These are phyloP conservation scores for Salvia splendens DNA, from an alignment of 257 asterid genomes.

Conservation along the genomic window DNA sequence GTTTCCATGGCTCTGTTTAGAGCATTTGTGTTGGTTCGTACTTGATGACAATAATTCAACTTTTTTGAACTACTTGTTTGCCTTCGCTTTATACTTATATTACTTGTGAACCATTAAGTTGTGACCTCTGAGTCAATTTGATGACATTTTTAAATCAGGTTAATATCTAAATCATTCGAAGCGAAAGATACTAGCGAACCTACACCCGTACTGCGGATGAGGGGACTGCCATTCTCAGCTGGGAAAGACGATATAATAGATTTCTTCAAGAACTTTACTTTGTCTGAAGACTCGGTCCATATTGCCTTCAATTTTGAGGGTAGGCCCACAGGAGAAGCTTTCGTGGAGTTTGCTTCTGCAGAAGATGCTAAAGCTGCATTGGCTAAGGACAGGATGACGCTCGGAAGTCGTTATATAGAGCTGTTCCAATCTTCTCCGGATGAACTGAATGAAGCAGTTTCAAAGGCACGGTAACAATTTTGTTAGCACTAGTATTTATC, in stretches of 20 bases:
- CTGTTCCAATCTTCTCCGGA: slow-evolving; percentile 67
- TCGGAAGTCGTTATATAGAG: slow-evolving; percentile 86
- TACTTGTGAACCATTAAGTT: slow-evolving; percentile 12
- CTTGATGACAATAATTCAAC: not conserved
- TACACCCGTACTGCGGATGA: slow-evolving; percentile 59
- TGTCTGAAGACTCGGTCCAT: slow-evolving; percentile 72
- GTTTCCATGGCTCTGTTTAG: not conserved
- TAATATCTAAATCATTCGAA: slow-evolving; percentile 56
- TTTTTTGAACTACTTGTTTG: slow-evolving; percentile 8
- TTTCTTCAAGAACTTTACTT: slow-evolving; percentile 62
- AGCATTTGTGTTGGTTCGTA: not conserved
- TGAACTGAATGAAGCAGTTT: slow-evolving; percentile 61
- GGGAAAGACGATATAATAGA: slow-evolving; percentile 83
- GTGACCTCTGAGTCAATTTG: slow-evolving; percentile 3
- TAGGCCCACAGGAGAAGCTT: slow-evolving; percentile 88
- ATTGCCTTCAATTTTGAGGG: slow-evolving; percentile 61
- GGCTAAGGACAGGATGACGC: slow-evolving; percentile 89
- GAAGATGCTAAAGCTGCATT: slow-evolving; percentile 83
- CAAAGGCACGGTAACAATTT: slow-evolving; percentile 55
- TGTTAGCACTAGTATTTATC: not conserved
- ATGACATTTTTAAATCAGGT: slow-evolving; percentile 38
- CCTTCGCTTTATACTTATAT: not conserved
- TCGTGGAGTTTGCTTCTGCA: slow-evolving; percentile 69
- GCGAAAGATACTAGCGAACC: slow-evolving; percentile 62
- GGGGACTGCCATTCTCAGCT: slow-evolving; percentile 81